Percentiles rank a stretch among this genome's conserved stretches.
These are phyloP conservation scores for Abortiporus biennis DNA, from an alignment of 1,284 basidiomycete species.

Conservation along the genomic window DNA sequence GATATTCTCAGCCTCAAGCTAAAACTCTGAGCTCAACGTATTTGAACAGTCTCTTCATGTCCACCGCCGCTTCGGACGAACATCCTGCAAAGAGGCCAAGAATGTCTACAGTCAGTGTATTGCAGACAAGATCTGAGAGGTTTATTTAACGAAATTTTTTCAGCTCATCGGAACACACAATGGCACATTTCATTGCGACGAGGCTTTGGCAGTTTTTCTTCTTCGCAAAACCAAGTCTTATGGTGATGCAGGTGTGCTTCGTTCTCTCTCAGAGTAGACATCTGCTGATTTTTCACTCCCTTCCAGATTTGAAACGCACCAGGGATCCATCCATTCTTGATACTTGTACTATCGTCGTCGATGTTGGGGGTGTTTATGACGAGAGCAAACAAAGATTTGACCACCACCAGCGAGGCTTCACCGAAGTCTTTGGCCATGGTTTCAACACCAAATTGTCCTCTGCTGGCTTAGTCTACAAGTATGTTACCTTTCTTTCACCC, in stretches of 20 bases:
- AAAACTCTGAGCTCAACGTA: not conserved
- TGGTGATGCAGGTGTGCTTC: conserved; percentile 58
- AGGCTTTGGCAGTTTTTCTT: conserved; percentile 91
- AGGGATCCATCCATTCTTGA: conserved; percentile 80
- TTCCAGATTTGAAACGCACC: conserved; percentile 57
- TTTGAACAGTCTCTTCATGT: conserved; percentile 21
- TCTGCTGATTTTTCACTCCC: conserved; percentile 7
- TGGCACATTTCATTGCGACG: conserved; percentile 96
- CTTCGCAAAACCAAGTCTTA: conserved; percentile 78
- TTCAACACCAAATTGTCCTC: conserved; percentile 88
- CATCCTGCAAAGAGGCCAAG: conserved; percentile 43
- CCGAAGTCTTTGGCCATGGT: conserved; percentile 83
- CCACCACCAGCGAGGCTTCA: conserved; percentile 95
- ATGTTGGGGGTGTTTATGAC: conserved; percentile 94
- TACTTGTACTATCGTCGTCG: conserved; percentile 92
- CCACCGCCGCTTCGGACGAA: conserved; percentile 19
- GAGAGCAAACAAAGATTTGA: conserved; percentile 79
- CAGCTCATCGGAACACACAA: conserved; percentile 90
- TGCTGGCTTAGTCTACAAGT: conserved; percentile 95
- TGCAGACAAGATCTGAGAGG: conserved; percentile 31
- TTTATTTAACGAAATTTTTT: not conserved
- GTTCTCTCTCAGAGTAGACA: not conserved
- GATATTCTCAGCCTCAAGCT: not conserved
- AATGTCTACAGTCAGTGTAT: conserved; percentile 26
- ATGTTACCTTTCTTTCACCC: conserved; percentile 18